Evolutionary conservation across 129 eudicot species (phyloP).

Genomic region (Flaveria robusta): DNA sequence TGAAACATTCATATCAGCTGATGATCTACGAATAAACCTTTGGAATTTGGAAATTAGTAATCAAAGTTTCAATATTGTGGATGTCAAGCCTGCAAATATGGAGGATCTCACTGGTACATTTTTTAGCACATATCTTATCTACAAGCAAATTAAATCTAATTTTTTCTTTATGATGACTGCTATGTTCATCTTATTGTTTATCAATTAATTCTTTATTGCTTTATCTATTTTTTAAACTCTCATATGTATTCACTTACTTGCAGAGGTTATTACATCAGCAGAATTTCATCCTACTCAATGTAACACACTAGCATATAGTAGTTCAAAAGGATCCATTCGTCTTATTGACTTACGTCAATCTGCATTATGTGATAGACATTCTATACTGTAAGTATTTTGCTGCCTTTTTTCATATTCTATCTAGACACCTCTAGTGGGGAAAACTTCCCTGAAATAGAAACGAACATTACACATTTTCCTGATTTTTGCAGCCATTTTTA

Average conservation of each 20-base stretch:
- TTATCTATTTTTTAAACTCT: not conserved
- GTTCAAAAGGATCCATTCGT: constrained; percentile 98
- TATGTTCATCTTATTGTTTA: not conserved
- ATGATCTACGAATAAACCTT: constrained; percentile 92
- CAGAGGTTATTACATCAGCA: constrained; percentile 99
- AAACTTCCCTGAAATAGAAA: not conserved
- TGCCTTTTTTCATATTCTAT: constrained; percentile 10
- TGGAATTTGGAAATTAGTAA: constrained; percentile 98
- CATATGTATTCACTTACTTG: constrained; percentile 21
- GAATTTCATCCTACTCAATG: constrained; percentile 98
- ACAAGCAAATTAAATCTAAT: constrained; percentile 8
- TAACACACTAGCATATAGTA: constrained; percentile 89
- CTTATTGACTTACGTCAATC: constrained; percentile 97
- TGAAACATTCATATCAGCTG: constrained; percentile 98
- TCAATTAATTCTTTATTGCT: not conserved
- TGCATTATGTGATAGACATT: constrained; percentile 92
- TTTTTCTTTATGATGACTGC: not conserved
- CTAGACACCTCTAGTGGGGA: not conserved
- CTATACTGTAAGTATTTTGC: constrained; percentile 73
- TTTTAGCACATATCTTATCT: not conserved
- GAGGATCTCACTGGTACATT: constrained; percentile 91
- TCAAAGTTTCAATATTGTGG: constrained; percentile 96
- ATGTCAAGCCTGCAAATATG: constrained; percentile 88
- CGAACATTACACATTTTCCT: not conserved
- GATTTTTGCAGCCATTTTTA: not conserved